Evolutionary conservation across 2,329 filamentous ascomycete species (phyloP).

Genomic region (Ophiostoma sp.): DNA sequence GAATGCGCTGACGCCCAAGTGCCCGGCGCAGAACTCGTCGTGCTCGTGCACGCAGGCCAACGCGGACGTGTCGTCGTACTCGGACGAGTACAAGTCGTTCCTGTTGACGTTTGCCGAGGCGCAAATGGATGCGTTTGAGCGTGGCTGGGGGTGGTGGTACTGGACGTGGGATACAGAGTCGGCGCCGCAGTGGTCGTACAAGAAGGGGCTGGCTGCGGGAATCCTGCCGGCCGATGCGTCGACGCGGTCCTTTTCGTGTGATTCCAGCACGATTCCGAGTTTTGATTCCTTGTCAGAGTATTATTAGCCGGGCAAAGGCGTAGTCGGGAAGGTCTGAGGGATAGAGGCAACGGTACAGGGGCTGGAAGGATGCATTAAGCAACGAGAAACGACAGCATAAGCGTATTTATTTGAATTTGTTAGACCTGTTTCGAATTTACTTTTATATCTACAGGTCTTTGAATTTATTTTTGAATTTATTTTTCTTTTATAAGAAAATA

Average conservation of each 20-base stretch:
- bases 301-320: conserved; percentile 34
- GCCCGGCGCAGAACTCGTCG: conserved; percentile 58
- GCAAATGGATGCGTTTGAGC: conserved; percentile 92
- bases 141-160: conserved; percentile 96
- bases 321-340: neutral
- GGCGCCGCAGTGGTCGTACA: conserved; percentile 77
- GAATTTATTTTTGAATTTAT: neutral
- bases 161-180: conserved; percentile 91
- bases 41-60: conserved; percentile 77
- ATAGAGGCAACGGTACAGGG: neutral
- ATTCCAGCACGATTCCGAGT: conserved; percentile 45
- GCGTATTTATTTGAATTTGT: neutral
- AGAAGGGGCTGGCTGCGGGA: conserved; percentile 68
- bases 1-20: conserved; percentile 63
- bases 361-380: neutral
- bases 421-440: neutral
- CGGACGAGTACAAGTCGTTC: conserved; percentile 72
- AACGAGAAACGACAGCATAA: conserved; percentile 5
- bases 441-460: neutral
- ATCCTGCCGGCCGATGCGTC: conserved; percentile 74
- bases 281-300: conserved; percentile 50
- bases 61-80: conserved; percentile 63
- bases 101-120: conserved; percentile 87
- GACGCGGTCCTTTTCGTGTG: conserved; percentile 64
- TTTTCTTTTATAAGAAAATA: neutral